Evolutionary conservation across 345 rosid species (phyloP).

Genomic region (Schrenkiella parvula): DNA sequence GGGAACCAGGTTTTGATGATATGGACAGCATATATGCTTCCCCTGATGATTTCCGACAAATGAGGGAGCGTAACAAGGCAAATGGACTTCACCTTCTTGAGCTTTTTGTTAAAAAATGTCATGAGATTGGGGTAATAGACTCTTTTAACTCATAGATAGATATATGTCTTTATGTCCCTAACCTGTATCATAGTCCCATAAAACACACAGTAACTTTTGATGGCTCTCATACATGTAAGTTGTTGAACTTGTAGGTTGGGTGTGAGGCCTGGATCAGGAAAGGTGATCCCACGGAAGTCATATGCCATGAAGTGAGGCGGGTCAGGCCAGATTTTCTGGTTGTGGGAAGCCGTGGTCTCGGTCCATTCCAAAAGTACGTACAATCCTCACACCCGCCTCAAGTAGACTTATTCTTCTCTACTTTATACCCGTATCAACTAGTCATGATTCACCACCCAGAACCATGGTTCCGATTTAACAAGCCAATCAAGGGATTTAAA

Average conservation of each 20-base stretch:
- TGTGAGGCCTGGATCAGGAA: slow-evolving; percentile 90
- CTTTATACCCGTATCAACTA: not conserved
- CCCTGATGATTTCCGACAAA: slow-evolving; percentile 67
- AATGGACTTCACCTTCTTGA: slow-evolving; percentile 86
- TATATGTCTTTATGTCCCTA: not conserved
- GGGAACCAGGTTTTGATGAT: slow-evolving; percentile 65
- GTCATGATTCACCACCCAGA: not conserved
- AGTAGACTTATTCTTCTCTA: not conserved
- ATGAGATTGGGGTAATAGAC: slow-evolving; percentile 68
- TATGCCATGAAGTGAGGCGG: slow-evolving; percentile 83
- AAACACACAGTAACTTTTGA: not conserved
- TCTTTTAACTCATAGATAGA: not conserved
- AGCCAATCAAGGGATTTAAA: not conserved
- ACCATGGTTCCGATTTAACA: not conserved
- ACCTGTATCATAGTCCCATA: not conserved
- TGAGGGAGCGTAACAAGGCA: slow-evolving; percentile 54
- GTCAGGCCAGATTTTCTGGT: slow-evolving; percentile 82
- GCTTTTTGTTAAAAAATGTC: slow-evolving; percentile 73
- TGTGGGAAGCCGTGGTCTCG: slow-evolving; percentile 89
- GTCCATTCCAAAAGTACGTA: slow-evolving; percentile 85
- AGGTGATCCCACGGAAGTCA: slow-evolving; percentile 84
- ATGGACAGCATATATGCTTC: slow-evolving; percentile 86
- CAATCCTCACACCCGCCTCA: not conserved
- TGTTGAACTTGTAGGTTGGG: slow-evolving; percentile 47
- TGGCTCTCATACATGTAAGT: not conserved